Evolutionary conservation across 345 rosid species (phyloP).

Genomic region (Camelina hispida): DNA sequence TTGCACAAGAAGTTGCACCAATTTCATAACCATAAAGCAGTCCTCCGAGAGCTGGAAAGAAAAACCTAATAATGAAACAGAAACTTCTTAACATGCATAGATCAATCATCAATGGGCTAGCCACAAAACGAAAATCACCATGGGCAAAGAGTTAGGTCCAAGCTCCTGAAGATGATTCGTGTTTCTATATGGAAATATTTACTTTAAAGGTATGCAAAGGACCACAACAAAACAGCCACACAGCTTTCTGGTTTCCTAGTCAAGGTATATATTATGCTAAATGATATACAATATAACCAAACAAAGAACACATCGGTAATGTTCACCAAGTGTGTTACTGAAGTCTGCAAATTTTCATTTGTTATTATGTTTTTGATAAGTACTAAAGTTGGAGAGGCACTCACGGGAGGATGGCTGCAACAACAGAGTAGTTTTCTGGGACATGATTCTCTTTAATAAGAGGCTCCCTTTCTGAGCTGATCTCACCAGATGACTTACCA

Average conservation of each 20-base stretch:
- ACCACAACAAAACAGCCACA: background rate
- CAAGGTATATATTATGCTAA: background rate
- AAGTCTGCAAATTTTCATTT: background rate
- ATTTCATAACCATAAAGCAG: conserved; percentile 93
- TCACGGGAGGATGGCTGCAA: conserved; percentile 76
- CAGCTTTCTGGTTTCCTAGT: background rate
- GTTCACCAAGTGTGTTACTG: too few species aligned
- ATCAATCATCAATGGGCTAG: background rate
- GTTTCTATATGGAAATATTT: background rate
- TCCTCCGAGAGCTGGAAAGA: conserved; percentile 98
- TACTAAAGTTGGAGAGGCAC: conserved; percentile 37
- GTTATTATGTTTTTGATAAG: background rate
- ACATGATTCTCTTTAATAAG: conserved; percentile 55
- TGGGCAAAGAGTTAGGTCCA: background rate
- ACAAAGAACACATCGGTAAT: background rate
- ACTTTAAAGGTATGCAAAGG: background rate
- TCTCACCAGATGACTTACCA: conserved; percentile 71
- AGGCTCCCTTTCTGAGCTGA: conserved; percentile 62
- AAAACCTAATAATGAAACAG: conserved; percentile 62
- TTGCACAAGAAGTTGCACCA: conserved; percentile 95
- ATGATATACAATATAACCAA: background rate
- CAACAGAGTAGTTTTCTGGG: conserved; percentile 62
- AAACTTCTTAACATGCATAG: conserved; percentile 26
- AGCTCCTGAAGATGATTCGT: conserved; percentile 12
- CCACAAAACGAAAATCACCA: background rate